A percentile compares a stretch with the other conserved stretches of the same genome.
Evolutionary conservation across 352 stramenopile species (phyloP).

Genomic region (Globisporangium spiculum): DNA sequence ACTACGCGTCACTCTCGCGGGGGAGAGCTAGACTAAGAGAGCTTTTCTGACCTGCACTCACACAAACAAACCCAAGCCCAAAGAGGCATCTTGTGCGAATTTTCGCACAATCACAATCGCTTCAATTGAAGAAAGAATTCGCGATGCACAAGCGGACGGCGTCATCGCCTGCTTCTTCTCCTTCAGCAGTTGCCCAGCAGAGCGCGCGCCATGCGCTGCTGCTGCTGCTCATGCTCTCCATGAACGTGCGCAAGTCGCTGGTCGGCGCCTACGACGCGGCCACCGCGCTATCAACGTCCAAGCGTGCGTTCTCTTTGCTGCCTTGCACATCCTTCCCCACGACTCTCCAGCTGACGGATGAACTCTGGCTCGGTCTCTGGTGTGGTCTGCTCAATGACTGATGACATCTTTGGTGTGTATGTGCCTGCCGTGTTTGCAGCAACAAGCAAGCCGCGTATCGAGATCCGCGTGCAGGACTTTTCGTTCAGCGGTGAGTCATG

Average conservation of each 20-base stretch:
- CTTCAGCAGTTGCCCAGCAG: background rate
- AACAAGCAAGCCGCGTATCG: conserved; percentile 17
- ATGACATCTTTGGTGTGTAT: background rate
- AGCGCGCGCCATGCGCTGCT: conserved; percentile 24
- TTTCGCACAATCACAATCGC: background rate
- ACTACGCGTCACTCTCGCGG: background rate
- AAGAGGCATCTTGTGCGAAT: background rate
- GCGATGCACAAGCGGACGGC: background rate
- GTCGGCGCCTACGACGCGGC: conserved; percentile 22
- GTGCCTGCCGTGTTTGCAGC: conserved; percentile 14
- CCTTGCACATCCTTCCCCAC: background rate
- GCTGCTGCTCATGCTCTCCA: conserved; percentile 28
- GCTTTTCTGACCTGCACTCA: conserved; percentile 9
- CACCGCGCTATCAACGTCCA: conserved; percentile 10
- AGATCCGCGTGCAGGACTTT: conserved; percentile 19
- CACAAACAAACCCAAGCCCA: background rate
- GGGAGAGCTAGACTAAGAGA: background rate
- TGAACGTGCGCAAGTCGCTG: conserved; percentile 24
- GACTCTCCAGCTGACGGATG: background rate
- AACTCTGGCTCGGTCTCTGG: background rate
- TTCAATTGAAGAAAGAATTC: background rate
- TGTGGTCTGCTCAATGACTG: background rate
- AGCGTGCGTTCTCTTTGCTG: conserved; percentile 3
- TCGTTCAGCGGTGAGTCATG: conserved; percentile 20
- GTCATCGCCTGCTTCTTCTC: background rate